Base-by-base conservation (phyloP, 2,329 filamentous ascomycete species). In the Taxawa tesnikishii region DNA sequence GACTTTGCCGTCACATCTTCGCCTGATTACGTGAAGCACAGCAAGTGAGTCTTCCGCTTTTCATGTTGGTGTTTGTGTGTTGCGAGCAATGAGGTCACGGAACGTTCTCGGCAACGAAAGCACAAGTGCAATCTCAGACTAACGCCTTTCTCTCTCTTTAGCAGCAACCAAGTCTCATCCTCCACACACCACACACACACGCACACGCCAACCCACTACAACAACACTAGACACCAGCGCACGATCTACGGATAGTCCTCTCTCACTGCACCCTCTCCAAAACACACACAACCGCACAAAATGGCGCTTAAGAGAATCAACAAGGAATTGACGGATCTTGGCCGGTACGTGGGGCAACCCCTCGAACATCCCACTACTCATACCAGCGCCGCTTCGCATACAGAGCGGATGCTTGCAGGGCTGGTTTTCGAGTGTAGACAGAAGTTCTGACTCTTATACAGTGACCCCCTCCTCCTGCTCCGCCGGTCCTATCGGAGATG, bases 381-480 rank as follows among this genome's bases (percentile, higher is more conserved):
- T n/a, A 23, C 19, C n/a, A 12, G 9, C 26, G 9, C 9, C 14
- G 13, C 26, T 13, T 28, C 26, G 26, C 26, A 28, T 12, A 28
- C 26, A 18, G 23, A 14, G 15, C 4, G n/a, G 9, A 6, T 12
- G 10, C n/a, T 23, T 23, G 19, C 19, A 23, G 19, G 19, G 8
- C 8, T 23, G 8, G 8, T 23, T 8, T 23, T n/a, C n/a, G n/a
- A n/a, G n/a, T n/a, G n/a, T n/a, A n/a, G n/a, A n/a, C 19, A 33
- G 15, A 34, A 17, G 32, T 37, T 46, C 56, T 63, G 49, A 63
- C 53, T 36, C 28, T 32, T 18, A 18, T 37, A 42, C 51, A 96
- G 90, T 69, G 90, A 98, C 61, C 90, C 90, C 90, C 56, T 96
- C 90, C 38, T 96, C 88, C 49, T 98, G 90, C 77, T 96, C 88